Conservation (phyloP, 805 yeast species). For the Saccharomycodes ludwigii region DNA sequence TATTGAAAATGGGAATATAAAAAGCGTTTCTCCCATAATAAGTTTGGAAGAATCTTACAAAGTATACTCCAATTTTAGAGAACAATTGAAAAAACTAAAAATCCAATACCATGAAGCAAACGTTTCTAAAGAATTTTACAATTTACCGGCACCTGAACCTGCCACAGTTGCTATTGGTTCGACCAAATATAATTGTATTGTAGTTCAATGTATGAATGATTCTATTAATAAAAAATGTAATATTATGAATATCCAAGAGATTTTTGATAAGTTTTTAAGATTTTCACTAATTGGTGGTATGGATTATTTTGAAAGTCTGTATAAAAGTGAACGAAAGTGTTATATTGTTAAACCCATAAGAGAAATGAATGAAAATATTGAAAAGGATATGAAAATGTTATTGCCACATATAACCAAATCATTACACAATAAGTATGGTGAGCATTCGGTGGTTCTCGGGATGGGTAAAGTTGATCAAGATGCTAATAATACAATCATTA, state of each 20-base stretch:
- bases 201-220: too few species aligned
- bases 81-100: slow-evolving; percentile 23
- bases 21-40: slow-evolving; percentile 14
- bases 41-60: slow-evolving; percentile 22
- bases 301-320: not conserved
- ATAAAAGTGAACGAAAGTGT: slow-evolving; percentile 1
- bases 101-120: slow-evolving; percentile 18
- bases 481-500: slow-evolving; percentile 1
- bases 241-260: slow-evolving; percentile 18
- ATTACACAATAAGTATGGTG: slow-evolving; percentile 15
- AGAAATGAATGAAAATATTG: slow-evolving; percentile 27
- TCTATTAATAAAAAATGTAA: slow-evolving; percentile 26
- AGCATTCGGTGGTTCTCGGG: slow-evolving; percentile 12
- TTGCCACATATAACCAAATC: slow-evolving; percentile 22
- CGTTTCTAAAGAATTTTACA: slow-evolving; percentile 13
- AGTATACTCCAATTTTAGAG: slow-evolving; percentile 32
- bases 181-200: slow-evolving; percentile 37
- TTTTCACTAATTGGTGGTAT: slow-evolving; percentile 28
- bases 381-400: slow-evolving; percentile 30
- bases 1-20: slow-evolving; percentile 27
- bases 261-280: slow-evolving; percentile 28
- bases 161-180: slow-evolving; percentile 12
- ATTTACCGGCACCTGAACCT: slow-evolving; percentile 15
- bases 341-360: slow-evolving; percentile 21
- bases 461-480: slow-evolving; percentile 12